These are phyloP conservation scores for Lepidopterella palustris DNA, from an alignment of 495 filamentous ascomycete species.

Conservation along the genomic window DNA sequence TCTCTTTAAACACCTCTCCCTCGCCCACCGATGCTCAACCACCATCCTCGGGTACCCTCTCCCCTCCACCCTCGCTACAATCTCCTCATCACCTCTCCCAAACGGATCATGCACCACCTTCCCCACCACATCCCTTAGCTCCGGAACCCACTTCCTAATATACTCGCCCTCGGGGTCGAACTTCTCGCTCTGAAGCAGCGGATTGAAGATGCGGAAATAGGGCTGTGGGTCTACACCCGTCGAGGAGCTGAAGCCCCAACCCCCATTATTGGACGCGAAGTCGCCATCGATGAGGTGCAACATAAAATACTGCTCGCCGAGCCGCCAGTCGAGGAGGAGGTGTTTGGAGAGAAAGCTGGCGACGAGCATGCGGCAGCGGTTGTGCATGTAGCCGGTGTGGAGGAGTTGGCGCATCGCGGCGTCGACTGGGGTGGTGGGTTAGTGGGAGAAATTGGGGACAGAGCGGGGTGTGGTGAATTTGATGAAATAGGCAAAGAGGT, in stretches of 20 bases:
- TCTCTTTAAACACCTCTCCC: slow-evolving; percentile 58
- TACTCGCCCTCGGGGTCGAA: slow-evolving; percentile 65
- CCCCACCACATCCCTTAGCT: slow-evolving; percentile 55
- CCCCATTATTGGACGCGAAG: slow-evolving; percentile 87
- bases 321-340: slow-evolving; percentile 82
- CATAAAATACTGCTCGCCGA: slow-evolving; percentile 88
- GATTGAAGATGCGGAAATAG: slow-evolving; percentile 90
- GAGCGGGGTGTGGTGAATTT: neutral
- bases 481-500: too few relatives aligned
- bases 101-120: slow-evolving; percentile 77
- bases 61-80: slow-evolving; percentile 57
- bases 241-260: slow-evolving; percentile 77
- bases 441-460: neutral
- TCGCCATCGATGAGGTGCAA: slow-evolving; percentile 83
- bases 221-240: slow-evolving; percentile 89
- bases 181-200: slow-evolving; percentile 76
- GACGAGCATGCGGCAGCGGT: slow-evolving; percentile 81
- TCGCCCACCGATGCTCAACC: slow-evolving; percentile 63
- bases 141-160: slow-evolving; percentile 65
- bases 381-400: slow-evolving; percentile 75
- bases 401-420: slow-evolving; percentile 83
- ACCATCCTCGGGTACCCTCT: slow-evolving; percentile 67
- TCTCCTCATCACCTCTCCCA: slow-evolving; percentile 51
- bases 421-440: slow-evolving; percentile 49
- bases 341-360: slow-evolving; percentile 86